Evolutionary conservation across 495 filamentous ascomycete genomes (phyloP), one percentile per base, ranked within the genome.

Genomic region (Endocarpon pusillum): DNA sequence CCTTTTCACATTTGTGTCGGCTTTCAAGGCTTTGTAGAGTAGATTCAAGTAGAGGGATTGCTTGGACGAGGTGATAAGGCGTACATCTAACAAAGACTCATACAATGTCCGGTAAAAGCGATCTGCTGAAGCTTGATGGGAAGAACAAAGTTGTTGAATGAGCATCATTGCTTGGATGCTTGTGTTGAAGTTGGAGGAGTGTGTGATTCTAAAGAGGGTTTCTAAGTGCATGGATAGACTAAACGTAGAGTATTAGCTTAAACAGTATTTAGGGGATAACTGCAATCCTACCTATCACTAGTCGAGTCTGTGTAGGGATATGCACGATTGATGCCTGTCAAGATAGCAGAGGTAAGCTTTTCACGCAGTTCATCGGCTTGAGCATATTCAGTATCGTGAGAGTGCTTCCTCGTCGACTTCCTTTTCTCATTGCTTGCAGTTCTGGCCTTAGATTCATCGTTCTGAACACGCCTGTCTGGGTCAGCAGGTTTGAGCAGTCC

Each of bases 101-200:
- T 97, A 97, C 16, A 97, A 61, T 3, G 86, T 93, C 21, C 85
- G 69, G 54, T 94, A 94, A 59, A 92, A 96, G 27, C 91, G 73
- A 43, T 97, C 91, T 5, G 75, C 69, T 18, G 73, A 72, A 35
- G 69, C 61, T 49, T 87, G 73, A 48, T 91, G 83, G 5, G 79
- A 69, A 11, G 71, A 54, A 3, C 81, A 78, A 19, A 97, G 68
- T 51, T 96, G 91, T 51, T 94, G 89, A 40, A 97, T 89, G 35
- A 97, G 62, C 74, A 93, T 81, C 36, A 97, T 61, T 21, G 89
- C 89, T 53, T 96, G 89, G 19, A 97, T 81, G 48, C 83, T 86
- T 5, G 91, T 97, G 59, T 94, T 96, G 64, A 97, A 96, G 50
- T 96, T 97, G 9, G 89, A 83, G 0, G 89, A 94, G 53, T 97